Base-by-base conservation (phyloP, 257 asterid genomes). In the Linaria vulgaris region DNA sequence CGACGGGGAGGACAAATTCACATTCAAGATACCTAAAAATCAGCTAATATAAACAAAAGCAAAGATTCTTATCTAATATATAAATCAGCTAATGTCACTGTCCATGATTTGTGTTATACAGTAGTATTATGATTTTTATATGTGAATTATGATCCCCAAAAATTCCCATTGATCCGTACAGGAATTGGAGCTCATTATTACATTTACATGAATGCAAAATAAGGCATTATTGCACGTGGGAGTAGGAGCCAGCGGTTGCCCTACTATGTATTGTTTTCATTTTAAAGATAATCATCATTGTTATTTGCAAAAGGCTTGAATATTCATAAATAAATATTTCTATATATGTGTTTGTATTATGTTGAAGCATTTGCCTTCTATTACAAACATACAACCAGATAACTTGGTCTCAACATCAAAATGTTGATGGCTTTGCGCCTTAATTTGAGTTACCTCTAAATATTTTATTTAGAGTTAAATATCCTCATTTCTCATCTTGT, bases 191-290 rank as follows among this genome's bases (percentile, higher is more conserved):
- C 69, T 47, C 53, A 9, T 72, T 24, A 45, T 71, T 71, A 60
- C 59, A 60, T 39, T 66, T 60, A 38, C 37, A 67, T 56, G 48
- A 67, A 61, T 62, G 72, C 41, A 34, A 60, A 49, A 66, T 69
- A 2, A 51, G 61, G 65, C 73, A 79, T 72, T 67, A 81, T 76
- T 81, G 80, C 91, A 80, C 89, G 89, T 80, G 84, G 88, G 73
- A 78, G 86, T 73, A 80, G 81, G 76, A 72, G 83, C 85, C 69
- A 62, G 61, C 50, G n/a, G 17, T 8, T 63, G 15, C 79, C 84
- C 81, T 58, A 67, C 74, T 41, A n/a, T n/a, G n/a, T n/a, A n/a
- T n/a, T 59, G 61, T 53, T 52, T 64, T 71, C 13, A 37, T 56
- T 56, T 38, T 21, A 17, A 6, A 62, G 22, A 51, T 67, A 45